Percentiles rank a stretch among this genome's conserved stretches.
Evolutionary conservation across 768 basidiomycete species (phyloP).

Genomic region (Termitomyces sp.): DNA sequence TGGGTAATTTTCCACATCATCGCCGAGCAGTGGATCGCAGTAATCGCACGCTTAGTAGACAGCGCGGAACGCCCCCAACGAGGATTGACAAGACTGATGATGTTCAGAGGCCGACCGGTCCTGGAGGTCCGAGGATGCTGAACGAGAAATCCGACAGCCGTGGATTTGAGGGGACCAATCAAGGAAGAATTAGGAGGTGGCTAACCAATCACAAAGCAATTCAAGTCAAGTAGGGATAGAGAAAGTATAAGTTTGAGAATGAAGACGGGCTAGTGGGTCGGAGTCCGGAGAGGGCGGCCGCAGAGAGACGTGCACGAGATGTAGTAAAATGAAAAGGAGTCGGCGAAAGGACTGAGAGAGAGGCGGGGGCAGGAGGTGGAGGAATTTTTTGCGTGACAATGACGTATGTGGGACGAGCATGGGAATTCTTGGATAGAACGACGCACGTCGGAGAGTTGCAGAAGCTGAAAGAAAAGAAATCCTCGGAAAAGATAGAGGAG

Average conservation of each 20-base stretch:
- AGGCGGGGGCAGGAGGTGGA: background rate
- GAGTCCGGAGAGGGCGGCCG: background rate
- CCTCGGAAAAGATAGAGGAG: background rate
- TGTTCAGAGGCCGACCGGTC: background rate
- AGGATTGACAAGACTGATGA: background rate
- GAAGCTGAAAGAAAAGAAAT: background rate
- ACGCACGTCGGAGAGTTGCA: background rate
- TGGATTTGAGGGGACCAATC: background rate
- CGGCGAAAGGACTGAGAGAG: background rate
- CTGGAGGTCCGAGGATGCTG: background rate
- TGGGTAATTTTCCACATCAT: background rate
- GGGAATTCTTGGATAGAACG: background rate
- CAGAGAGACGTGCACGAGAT: background rate
- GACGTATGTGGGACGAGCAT: background rate
- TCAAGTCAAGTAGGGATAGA: slow-evolving; percentile 1
- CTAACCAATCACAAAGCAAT: background rate
- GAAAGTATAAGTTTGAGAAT: background rate
- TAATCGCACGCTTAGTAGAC: background rate
- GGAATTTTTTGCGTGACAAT: background rate
- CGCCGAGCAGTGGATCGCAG: background rate
- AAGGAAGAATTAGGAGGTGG: background rate
- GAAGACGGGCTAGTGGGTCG: background rate
- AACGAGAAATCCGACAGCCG: background rate
- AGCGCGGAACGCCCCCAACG: background rate
- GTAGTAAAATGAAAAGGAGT: background rate